phyloP scores from a whole-genome alignment of 129 eudicot species.

The Arctium minus region DNA sequence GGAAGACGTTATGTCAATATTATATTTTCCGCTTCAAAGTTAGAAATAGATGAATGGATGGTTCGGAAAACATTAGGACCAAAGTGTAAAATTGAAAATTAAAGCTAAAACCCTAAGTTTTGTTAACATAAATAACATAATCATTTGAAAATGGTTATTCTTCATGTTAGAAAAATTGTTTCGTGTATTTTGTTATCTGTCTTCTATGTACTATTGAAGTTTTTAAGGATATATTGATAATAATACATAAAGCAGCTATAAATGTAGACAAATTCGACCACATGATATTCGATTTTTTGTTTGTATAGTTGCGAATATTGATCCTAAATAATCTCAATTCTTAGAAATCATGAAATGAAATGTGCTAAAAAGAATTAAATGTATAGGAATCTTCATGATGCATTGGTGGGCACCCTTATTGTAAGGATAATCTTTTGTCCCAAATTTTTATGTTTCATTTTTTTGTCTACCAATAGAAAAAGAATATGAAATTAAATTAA shows the following conservation, averaged over 20 bases:
- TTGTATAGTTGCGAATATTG: neutral
- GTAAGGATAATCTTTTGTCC: neutral
- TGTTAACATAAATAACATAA: neutral
- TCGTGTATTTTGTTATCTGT: neutral
- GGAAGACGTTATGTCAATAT: neutral
- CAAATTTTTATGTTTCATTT: no score
- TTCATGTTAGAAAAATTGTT: no score
- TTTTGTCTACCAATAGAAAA: no score
- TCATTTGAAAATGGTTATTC: neutral
- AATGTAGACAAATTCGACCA: neutral
- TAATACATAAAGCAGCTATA: neutral
- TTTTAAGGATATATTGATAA: neutral
- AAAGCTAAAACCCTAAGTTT: neutral
- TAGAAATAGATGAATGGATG: neutral
- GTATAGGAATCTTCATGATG: neutral
- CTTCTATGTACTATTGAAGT: neutral
- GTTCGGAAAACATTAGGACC: neutral
- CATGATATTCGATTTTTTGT: neutral
- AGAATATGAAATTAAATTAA: no score
- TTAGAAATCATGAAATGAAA: neutral
- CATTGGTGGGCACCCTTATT: conserved; percentile 11
- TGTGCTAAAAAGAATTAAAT: neutral
- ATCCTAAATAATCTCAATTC: neutral
- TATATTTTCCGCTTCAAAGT: neutral
- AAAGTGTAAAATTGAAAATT: neutral